Conservation (phyloP, 2,329 filamentous ascomycete genomes). For the Daldinia eschscholtzii region DNA sequence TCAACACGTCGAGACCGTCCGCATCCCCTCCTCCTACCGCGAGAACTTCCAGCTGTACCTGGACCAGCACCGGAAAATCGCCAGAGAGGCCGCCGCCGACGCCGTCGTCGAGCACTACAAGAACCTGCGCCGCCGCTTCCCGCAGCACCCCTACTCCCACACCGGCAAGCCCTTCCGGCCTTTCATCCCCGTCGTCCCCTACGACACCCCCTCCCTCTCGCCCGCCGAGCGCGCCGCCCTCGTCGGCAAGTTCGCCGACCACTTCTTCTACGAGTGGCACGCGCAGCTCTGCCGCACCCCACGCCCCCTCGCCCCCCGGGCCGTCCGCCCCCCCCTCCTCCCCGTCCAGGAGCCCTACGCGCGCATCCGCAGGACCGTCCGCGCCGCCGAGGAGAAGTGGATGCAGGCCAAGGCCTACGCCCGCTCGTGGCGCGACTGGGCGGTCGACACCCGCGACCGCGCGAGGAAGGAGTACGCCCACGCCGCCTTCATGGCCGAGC, state of each 20-base stretch:
- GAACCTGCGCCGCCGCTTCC: too few species aligned
- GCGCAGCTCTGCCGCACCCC: background rate
- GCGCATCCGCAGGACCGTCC: background rate
- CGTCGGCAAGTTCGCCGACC: background rate
- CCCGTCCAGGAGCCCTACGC: background rate
- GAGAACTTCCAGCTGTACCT: constrained; percentile 15
- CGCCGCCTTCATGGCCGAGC: constrained; percentile 7
- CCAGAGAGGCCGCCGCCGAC: too few species aligned
- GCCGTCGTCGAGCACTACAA: too few species aligned
- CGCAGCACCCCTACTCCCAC: too few species aligned
- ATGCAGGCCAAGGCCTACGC: background rate
- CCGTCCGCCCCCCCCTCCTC: too few species aligned
- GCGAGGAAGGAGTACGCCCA: background rate
- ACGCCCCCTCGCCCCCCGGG: too few species aligned
- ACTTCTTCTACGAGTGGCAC: background rate
- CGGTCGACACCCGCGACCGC: background rate
- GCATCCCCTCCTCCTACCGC: constrained; percentile 2
- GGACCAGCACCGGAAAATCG: too few species aligned
- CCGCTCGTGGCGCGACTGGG: background rate
- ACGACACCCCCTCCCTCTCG: too few species aligned
- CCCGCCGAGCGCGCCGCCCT: too few species aligned
- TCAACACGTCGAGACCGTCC: background rate
- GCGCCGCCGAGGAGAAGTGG: background rate
- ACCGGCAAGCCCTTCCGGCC: too few species aligned
- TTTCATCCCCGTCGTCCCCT: too few species aligned